Base-by-base conservation (phyloP, 139 green algal genomes). In the Picocystis salinarum region DNA sequence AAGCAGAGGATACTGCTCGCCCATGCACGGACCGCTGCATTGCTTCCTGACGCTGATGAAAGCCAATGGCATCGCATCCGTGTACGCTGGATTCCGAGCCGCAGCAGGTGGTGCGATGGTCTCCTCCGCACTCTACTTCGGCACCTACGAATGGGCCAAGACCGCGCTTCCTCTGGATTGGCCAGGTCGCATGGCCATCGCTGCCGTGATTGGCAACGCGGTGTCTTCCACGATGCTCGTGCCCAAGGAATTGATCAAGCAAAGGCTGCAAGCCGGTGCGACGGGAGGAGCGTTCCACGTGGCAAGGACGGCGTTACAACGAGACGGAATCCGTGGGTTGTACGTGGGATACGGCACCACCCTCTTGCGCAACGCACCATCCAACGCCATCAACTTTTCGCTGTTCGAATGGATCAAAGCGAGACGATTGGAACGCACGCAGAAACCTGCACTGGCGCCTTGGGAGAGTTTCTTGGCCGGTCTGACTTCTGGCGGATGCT, bases 191-290 rank as follows among this genome's bases (percentile, higher is more conserved):
- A 10, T 48, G 20, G 18, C 6, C 23, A 10, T 65, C n/a, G 53
- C 56, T 23, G 56, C 56, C n/a, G 45, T 50, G 0, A 13, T 65
- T n/a, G 56, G 56, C 12, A 65, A 65, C 28, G 33, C 31, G 13
- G 31, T 37, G 31, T 68, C 56, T 12, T 64, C 50, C 0, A 34
- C 56, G 0, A 55, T 65, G 4, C 34, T 65, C 0, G 56, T 65
- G 25, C 56, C 56, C 25, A 65, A 65, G 31, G 56, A 65, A 40
- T 31, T 65, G 13, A 67, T 65, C 45, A 65, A 65, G 31, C 13
- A 13, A 40, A 53, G 61, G 56, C 55, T 6, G 4, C 52, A 60
- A 45, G 56, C 52, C 3, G 56, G 55, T 11, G 56, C 44, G 6
- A 11, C 28, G 31, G 42, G 31, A 13, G 31, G 31, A 15, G 31